Conservation (phyloP, 257 asterid genomes). For the Hygrophila difformis region DNA sequence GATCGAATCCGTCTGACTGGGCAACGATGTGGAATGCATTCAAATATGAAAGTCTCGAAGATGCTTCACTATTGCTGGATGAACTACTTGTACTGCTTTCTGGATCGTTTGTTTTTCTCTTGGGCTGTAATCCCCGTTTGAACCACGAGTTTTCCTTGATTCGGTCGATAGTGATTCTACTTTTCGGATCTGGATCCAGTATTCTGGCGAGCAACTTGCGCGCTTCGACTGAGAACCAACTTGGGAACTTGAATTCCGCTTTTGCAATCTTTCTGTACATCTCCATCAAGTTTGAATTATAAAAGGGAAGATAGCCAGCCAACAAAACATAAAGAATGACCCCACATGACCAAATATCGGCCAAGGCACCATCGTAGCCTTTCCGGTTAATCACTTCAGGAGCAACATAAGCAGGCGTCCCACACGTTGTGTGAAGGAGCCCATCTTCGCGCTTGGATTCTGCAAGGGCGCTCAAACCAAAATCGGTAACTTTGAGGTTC, state of each 20-base stretch:
- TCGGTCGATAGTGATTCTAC: conserved; percentile 44
- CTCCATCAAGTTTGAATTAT: conserved; percentile 70
- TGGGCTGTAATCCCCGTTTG: conserved; percentile 28
- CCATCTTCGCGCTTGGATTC: conserved; percentile 65
- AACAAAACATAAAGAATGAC: conserved; percentile 61
- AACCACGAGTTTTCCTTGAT: conserved; percentile 56
- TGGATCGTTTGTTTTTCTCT: conserved; percentile 14
- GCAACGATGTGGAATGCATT: conserved; percentile 86
- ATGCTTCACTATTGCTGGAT: conserved; percentile 14
- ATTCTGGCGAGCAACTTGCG: conserved; percentile 38
- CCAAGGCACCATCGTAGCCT: conserved; percentile 74
- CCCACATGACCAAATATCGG: conserved; percentile 87
- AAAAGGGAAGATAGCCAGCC: conserved; percentile 75
- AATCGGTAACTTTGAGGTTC: conserved; percentile 61
- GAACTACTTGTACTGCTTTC: conserved; percentile 30
- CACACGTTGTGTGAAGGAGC: conserved; percentile 79
- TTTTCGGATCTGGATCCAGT: conserved; percentile 65
- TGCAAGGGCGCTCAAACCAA: conserved; percentile 67
- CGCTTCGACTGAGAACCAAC: conserved; percentile 57
- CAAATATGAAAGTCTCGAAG: conserved; percentile 29
- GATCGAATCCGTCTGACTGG: conserved; percentile 61
- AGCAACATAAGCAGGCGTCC: conserved; percentile 85
- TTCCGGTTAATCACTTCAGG: conserved; percentile 69
- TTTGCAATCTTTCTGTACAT: conserved; percentile 64
- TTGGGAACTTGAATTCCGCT: conserved; percentile 56